phyloP scores from a whole-genome alignment of 139 green algal species.

The Edaphochlamys debaryana region DNA sequence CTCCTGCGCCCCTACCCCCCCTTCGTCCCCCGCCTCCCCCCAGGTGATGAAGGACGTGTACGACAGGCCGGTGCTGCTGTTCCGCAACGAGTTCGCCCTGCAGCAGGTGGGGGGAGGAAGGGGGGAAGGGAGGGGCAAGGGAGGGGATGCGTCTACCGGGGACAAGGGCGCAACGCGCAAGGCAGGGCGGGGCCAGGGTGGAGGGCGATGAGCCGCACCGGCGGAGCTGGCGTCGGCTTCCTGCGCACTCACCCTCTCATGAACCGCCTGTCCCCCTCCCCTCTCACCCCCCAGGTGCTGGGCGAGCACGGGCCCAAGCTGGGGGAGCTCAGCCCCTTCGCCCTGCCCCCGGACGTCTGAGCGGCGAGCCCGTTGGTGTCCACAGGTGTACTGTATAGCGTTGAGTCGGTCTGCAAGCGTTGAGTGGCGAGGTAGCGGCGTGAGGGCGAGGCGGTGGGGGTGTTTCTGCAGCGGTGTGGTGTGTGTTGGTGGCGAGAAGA shows the following conservation, averaged over 20 bases:
- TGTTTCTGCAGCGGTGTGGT: too few species aligned
- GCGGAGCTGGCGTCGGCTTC: neutral
- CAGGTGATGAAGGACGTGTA: constrained; percentile 79
- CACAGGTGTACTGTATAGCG: too few species aligned
- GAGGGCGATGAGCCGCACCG: neutral
- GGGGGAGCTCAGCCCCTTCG: constrained; percentile 57
- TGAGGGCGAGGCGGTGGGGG: too few species aligned
- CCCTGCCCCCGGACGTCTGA: constrained; percentile 60
- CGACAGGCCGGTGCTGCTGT: constrained; percentile 77
- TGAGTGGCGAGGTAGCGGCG: too few species aligned
- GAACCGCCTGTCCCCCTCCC: neutral
- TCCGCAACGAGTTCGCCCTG: constrained; percentile 80
- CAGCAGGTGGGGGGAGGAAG: constrained; percentile 49
- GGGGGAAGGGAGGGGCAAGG: too few species aligned
- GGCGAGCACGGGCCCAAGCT: constrained; percentile 54
- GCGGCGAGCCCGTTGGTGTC: too few species aligned
- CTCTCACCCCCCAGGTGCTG: constrained; percentile 41
- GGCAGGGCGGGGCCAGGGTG: neutral
- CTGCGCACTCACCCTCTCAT: neutral
- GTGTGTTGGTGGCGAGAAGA: too few species aligned
- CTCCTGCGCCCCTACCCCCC: too few species aligned
- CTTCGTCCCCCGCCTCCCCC: too few species aligned
- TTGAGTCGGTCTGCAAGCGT: too few species aligned
- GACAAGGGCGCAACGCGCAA: too few species aligned
- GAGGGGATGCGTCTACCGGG: neutral